phyloP scores from a whole-genome alignment of 495 filamentous ascomycete species.

The Penicillium coffeae region DNA sequence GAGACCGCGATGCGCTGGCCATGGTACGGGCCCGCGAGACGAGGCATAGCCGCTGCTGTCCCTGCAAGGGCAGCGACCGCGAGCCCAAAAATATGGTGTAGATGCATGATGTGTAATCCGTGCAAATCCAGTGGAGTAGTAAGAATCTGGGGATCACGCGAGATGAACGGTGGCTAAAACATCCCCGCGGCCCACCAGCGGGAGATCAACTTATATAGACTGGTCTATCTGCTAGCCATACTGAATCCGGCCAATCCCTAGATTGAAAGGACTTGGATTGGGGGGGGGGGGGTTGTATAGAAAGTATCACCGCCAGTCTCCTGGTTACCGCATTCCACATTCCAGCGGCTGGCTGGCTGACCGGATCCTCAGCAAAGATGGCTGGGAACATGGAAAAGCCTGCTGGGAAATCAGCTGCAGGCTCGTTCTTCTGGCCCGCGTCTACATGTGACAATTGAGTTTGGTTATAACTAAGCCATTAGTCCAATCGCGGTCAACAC shows the following conservation, averaged over 20 bases:
- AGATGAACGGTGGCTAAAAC: neutral
- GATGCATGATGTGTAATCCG: constrained; percentile 17
- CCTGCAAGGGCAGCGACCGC: constrained; percentile 19
- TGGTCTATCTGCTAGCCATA: neutral
- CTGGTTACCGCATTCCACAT: constrained; percentile 18
- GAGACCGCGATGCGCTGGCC: constrained; percentile 12
- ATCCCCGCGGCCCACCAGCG: neutral
- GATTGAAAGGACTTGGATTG: neutral
- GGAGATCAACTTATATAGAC: constrained; percentile 13
- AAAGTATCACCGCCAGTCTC: constrained; percentile 3
- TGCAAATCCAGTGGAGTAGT: neutral
- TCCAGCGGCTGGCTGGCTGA: constrained; percentile 8
- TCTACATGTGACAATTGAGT: no score
- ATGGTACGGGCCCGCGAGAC: constrained; percentile 18
- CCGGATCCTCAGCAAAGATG: neutral
- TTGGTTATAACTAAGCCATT: neutral
- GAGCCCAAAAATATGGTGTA: constrained; percentile 16
- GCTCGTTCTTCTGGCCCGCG: no score
- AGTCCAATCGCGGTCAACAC: no score
- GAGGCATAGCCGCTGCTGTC: constrained; percentile 20
- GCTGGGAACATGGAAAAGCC: no score
- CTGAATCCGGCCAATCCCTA: neutral
- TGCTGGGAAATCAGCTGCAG: no score
- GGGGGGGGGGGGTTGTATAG: neutral
- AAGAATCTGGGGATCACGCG: neutral